Evolutionary conservation across 352 stramenopile genomes (phyloP), one percentile per base, ranked within the genome.

Genomic region (Phytopythium chamaehyphon): DNA sequence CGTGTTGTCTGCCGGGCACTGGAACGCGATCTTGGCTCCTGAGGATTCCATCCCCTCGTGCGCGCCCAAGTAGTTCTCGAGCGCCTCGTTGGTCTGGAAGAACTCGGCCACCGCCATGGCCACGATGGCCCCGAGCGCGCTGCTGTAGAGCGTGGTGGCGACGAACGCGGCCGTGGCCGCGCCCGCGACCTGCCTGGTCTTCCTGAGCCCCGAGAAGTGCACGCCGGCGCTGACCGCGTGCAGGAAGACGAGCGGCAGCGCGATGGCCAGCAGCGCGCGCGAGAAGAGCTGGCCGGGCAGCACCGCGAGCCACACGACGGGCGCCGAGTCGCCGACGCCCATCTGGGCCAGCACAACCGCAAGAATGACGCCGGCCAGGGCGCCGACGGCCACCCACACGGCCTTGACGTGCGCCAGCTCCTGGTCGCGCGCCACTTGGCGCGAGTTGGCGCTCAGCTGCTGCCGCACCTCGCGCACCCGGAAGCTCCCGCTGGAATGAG

Each of bases 41-140:
- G 23, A 35, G 40, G 53, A 51, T 1, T 57, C 46, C 18, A 64
- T 59, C 24, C 55, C 61, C 1, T 48, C 49, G 4, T 55, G 10
- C 6, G 55, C 38, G 5, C 59, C 28, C 59, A 66, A 57, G 23
- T 39, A 58, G 28, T 50, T 55, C 35, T 43, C 54, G 31, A 83
- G 60, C 14, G 23, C 11, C 9, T 31, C 52, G 47, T 44, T 75
- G 11, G 39, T 46, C 2, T 58, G 57, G 8, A 86, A 66, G 36
- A 75, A 56, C 19, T 64, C 57, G 28, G 66, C 59, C 22, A 77
- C 60, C n/a, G 53, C 62, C 18, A 79, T 47, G 15, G 57, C 67
- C 18, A 84, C 44, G n/a, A 86, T 33, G 22, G 65, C 66, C 15
- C 78, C 78, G 18, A 89, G n/a, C 0, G 57, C 50, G 39, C 75